Conservation (phyloP, 2,329 filamentous ascomycete species). For the Penicillium vulpinum region DNA sequence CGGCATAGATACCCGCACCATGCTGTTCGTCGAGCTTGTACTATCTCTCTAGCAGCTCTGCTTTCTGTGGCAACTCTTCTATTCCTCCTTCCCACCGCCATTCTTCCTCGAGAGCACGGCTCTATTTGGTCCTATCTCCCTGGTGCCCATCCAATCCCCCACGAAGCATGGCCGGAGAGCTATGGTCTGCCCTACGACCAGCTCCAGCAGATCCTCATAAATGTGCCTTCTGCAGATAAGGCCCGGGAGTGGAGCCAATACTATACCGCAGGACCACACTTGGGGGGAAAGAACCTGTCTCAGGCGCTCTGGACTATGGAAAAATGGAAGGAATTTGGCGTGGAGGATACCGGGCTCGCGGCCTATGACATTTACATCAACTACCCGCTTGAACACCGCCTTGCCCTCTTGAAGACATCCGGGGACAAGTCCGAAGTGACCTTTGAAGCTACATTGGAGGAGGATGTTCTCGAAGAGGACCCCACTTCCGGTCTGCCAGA, state of each 20-base stretch:
- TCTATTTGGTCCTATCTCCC: slow-evolving; percentile 44
- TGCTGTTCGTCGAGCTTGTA: slow-evolving; percentile 45
- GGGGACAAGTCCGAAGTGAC: slow-evolving; percentile 54
- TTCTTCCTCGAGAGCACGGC: slow-evolving; percentile 41
- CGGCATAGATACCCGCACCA: slow-evolving; percentile 46
- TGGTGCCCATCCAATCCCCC: slow-evolving; percentile 40
- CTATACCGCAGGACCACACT: slow-evolving; percentile 73
- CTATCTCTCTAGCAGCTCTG: slow-evolving; percentile 38
- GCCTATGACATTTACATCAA: slow-evolving; percentile 78
- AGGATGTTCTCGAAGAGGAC: slow-evolving; percentile 83
- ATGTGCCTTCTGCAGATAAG: slow-evolving; percentile 56
- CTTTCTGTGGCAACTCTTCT: slow-evolving; percentile 42
- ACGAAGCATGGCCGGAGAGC: slow-evolving; percentile 43
- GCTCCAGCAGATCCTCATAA: slow-evolving; percentile 55
- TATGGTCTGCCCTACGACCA: slow-evolving; percentile 55
- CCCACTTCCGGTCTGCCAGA: slow-evolving; percentile 70
- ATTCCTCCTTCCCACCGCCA: slow-evolving; percentile 43
- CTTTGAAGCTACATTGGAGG: slow-evolving; percentile 79
- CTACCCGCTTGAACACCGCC: slow-evolving; percentile 69
- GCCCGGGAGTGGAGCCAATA: slow-evolving; percentile 73
- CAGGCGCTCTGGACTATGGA: slow-evolving; percentile 76
- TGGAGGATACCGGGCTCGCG: slow-evolving; percentile 58
- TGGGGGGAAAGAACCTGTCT: slow-evolving; percentile 75
- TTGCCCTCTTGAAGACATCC: slow-evolving; percentile 62
- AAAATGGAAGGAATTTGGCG: slow-evolving; percentile 70